A percentile compares a stretch with the other conserved stretches of the same genome.
phyloP scores from a whole-genome alignment of 352 stramenopile genomes.

The Phytophthora cactorum region DNA sequence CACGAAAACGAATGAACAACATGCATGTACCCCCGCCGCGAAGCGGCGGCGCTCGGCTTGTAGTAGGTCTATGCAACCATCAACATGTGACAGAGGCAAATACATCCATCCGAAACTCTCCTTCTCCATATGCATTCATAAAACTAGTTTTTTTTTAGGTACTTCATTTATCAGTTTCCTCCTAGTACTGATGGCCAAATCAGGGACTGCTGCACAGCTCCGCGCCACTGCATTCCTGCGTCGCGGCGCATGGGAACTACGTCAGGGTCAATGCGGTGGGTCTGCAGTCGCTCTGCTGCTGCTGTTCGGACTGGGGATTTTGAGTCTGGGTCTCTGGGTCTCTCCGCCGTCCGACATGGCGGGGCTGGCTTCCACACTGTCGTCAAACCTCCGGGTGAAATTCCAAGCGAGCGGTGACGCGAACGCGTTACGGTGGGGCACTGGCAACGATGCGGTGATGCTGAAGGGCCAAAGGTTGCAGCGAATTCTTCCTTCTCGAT shows the following conservation, averaged over 20 bases:
- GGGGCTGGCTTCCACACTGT: conserved; percentile 4
- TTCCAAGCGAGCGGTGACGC: conserved; percentile 13
- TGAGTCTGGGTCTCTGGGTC: conserved; percentile 26
- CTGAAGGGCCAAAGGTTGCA: conserved; percentile 43
- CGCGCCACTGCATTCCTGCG: conserved; percentile 31
- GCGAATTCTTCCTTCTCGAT: conserved; percentile 37
- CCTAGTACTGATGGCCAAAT: conserved; percentile 14
- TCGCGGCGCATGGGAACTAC: conserved; percentile 32
- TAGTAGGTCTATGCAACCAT: not conserved
- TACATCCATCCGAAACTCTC: not conserved
- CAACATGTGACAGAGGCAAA: not conserved
- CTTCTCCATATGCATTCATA: not conserved
- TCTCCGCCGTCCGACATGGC: conserved; percentile 1
- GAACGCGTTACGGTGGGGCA: conserved; percentile 35
- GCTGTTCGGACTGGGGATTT: conserved; percentile 8
- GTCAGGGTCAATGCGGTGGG: conserved; percentile 19
- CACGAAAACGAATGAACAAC: too few relatives aligned
- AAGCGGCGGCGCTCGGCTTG: too few relatives aligned
- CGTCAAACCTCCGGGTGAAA: conserved; percentile 13
- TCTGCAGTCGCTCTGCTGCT: conserved; percentile 18
- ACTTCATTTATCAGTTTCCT: conserved; percentile 1
- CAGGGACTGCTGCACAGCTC: conserved; percentile 17
- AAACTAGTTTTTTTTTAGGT: not conserved
- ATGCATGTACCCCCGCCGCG: too few relatives aligned
- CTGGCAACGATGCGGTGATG: conserved; percentile 21